phyloP scores from a whole-genome alignment of 345 rosid genomes.

The Gossypium mustelinum region DNA sequence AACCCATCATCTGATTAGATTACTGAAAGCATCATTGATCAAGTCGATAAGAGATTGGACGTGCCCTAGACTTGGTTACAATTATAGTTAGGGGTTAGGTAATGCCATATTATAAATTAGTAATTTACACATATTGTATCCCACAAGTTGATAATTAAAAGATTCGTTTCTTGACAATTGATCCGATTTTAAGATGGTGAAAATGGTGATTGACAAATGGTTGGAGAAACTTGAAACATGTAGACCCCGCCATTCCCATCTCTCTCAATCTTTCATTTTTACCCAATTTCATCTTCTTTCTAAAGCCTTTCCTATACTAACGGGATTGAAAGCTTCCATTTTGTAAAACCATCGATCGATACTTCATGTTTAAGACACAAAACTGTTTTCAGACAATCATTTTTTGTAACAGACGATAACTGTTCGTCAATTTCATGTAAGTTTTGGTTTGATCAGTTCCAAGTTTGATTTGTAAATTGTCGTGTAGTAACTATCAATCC shows the following conservation, averaged over 20 bases:
- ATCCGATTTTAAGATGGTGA: not conserved
- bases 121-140: not conserved
- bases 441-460: not conserved
- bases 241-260: constrained; percentile 28
- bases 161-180: not conserved
- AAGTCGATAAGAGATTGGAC: not conserved
- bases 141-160: not conserved
- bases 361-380: not conserved
- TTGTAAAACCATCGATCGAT: not conserved
- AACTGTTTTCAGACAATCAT: not conserved
- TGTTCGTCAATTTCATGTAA: not conserved
- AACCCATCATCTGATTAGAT: not conserved
- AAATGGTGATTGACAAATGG: not conserved
- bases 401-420: not conserved
- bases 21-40: not conserved
- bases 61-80: not conserved
- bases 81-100: constrained; percentile 13
- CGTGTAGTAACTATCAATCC: constrained; percentile 20
- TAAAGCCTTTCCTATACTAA: not conserved
- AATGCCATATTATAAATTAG: not conserved
- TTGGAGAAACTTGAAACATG: constrained; percentile 27
- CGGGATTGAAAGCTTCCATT: not conserved
- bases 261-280: constrained; percentile 6
- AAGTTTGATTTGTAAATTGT: constrained; percentile 28
- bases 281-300: constrained; percentile 1